Conservation (phyloP, 2,329 filamentous ascomycete species). For the Myriosclerotinia duriaeana region DNA sequence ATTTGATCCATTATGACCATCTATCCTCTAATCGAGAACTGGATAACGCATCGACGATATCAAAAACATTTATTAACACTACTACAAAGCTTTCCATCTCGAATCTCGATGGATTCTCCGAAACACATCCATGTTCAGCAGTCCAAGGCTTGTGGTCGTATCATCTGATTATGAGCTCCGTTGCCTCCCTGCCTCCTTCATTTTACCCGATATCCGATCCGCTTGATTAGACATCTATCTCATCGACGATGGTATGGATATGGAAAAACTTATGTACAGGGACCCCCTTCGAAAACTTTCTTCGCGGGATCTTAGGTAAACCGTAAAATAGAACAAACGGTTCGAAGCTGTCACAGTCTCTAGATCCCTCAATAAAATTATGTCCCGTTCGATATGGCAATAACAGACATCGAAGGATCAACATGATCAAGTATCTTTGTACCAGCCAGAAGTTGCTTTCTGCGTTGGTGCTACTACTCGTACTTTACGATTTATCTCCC, state of each 20-base stretch:
- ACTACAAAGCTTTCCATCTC: not conserved
- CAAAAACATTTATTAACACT: no score
- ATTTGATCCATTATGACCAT: no score
- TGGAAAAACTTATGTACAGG: not conserved
- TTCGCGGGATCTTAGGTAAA: not conserved
- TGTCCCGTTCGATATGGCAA: not conserved
- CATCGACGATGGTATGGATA: not conserved
- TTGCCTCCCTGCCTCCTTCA: not conserved
- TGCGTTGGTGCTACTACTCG: not conserved
- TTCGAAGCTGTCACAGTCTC: not conserved
- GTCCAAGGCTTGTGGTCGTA: not conserved
- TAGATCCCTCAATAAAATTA: not conserved
- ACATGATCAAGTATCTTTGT: not conserved
- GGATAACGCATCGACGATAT: no score
- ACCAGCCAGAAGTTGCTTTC: not conserved
- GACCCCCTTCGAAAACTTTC: not conserved
- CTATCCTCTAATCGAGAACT: no score
- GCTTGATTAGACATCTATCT: not conserved
- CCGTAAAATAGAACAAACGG: not conserved
- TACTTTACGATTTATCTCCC: not conserved
- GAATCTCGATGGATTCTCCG: not conserved
- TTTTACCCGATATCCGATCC: not conserved
- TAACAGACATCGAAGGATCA: not conserved
- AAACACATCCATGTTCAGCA: no score
- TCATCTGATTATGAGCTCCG: not conserved